Percentiles rank a stretch among this genome's conserved stretches.
Evolutionary conservation across 1,139 yeast genomes (phyloP).

Genomic region (Nakaseomyces nivariensis): DNA sequence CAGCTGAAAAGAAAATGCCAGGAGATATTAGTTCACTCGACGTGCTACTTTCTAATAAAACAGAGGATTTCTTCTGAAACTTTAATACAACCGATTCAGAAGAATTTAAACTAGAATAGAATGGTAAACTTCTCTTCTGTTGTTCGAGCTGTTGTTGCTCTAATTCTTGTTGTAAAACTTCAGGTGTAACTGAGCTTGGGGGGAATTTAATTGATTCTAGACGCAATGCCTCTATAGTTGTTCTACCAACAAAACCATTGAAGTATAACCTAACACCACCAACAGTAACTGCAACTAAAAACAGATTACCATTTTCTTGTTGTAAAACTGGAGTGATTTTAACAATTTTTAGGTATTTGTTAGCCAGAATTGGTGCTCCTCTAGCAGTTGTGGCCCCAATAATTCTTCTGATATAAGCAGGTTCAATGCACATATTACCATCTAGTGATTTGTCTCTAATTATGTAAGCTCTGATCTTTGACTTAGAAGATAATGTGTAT

Average conservation of each 20-base stretch:
- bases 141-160: slow-evolving; percentile 35
- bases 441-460: slow-evolving; percentile 34
- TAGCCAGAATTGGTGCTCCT: slow-evolving; percentile 32
- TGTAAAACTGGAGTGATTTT: slow-evolving; percentile 54
- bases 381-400: slow-evolving; percentile 46
- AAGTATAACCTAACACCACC: slow-evolving; percentile 75
- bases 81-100: slow-evolving; percentile 28
- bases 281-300: slow-evolving; percentile 73
- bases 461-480: slow-evolving; percentile 74
- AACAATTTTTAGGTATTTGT: slow-evolving; percentile 40
- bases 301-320: slow-evolving; percentile 59
- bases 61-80: slow-evolving; percentile 36
- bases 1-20: slow-evolving; percentile 61
- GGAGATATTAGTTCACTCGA: slow-evolving; percentile 60
- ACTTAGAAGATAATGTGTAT: slow-evolving; percentile 74
- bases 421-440: slow-evolving; percentile 31
- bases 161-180: slow-evolving; percentile 38
- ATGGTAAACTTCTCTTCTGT: slow-evolving; percentile 28
- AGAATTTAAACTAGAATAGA: slow-evolving; percentile 22
- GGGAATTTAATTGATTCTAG: slow-evolving; percentile 58
- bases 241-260: slow-evolving; percentile 38
- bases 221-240: slow-evolving; percentile 36
- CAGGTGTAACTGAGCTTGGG: slow-evolving; percentile 56
- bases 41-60: slow-evolving; percentile 33
- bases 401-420: slow-evolving; percentile 39